A percentile compares a stretch with the other conserved stretches of the same genome.
Evolutionary conservation across 148 eudicot species (phyloP).

Genomic region (Diospyros lotus): DNA sequence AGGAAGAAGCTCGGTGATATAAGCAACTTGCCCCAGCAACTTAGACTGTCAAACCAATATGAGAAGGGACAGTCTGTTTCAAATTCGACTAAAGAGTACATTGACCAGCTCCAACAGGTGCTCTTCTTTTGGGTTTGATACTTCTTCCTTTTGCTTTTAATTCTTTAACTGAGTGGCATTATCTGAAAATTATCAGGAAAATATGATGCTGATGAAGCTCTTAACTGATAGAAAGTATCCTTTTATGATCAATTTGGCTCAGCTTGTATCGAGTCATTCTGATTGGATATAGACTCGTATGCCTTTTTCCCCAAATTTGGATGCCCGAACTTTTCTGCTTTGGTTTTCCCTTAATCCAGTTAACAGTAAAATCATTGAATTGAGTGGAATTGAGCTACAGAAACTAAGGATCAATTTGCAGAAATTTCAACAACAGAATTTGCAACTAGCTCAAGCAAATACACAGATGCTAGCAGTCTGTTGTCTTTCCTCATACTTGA

Average conservation of each 20-base stretch:
- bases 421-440: conserved; percentile 54
- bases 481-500: conserved; percentile 1
- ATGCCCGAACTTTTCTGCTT: not conserved
- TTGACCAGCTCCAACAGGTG: conserved; percentile 42
- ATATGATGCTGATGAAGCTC: conserved; percentile 29
- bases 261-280: conserved; percentile 2
- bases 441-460: conserved; percentile 56
- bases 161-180: conserved; percentile 1
- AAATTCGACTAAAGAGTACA: conserved; percentile 19
- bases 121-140: conserved; percentile 2
- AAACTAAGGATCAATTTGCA: conserved; percentile 43
- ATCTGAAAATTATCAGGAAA: conserved; percentile 30
- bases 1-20: conserved; percentile 40
- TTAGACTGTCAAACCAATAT: conserved; percentile 13
- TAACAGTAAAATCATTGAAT: conserved; percentile 51
- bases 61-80: conserved; percentile 18
- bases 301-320: not conserved
- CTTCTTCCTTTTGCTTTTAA: not conserved
- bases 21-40: conserved; percentile 30
- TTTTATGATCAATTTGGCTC: conserved; percentile 11
- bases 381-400: conserved; percentile 43
- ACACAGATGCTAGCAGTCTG: conserved; percentile 50
- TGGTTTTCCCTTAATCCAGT: conserved; percentile 18
- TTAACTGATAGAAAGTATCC: conserved; percentile 47
- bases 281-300: not conserved